phyloP scores from a whole-genome alignment of 2,329 filamentous ascomycete genomes.

The Biscogniauxia sp. region DNA sequence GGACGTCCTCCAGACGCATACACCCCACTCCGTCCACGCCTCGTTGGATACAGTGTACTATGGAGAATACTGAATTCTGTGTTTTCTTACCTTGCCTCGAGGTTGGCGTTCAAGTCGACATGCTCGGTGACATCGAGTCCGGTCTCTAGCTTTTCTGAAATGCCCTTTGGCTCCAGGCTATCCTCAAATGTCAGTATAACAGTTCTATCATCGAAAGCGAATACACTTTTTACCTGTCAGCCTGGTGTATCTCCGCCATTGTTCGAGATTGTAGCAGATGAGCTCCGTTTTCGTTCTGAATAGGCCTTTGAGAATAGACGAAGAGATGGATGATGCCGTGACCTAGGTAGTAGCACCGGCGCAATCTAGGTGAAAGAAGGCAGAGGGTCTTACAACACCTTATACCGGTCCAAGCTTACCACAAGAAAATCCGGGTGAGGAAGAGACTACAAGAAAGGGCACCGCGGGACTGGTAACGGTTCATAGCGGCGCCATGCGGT shows the following conservation, averaged over 20 bases:
- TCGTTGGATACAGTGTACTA: too few species aligned
- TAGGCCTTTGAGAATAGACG: background rate
- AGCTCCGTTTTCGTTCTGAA: background rate
- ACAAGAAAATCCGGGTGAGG: background rate
- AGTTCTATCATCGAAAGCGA: constrained; percentile 4
- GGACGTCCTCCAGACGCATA: background rate
- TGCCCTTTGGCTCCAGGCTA: constrained; percentile 28
- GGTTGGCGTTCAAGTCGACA: constrained; percentile 37
- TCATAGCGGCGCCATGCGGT: background rate
- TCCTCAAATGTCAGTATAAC: background rate
- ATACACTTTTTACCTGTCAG: constrained; percentile 8
- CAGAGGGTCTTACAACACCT: background rate
- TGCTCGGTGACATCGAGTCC: constrained; percentile 30
- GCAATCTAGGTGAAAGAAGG: background rate
- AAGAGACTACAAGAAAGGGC: background rate
- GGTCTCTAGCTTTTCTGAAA: constrained; percentile 26
- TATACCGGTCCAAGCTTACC: background rate
- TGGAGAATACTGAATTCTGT: background rate
- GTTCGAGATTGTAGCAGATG: background rate
- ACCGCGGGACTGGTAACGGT: background rate
- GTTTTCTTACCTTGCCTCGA: constrained; percentile 42
- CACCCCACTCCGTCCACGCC: background rate
- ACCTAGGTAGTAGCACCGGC: too few species aligned
- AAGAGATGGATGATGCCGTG: background rate
- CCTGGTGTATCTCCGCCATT: constrained; percentile 7